These are phyloP conservation scores for Aegilops tauschii DNA, from an alignment of 176 grass and related monocot genomes.

Conservation along the genomic window DNA sequence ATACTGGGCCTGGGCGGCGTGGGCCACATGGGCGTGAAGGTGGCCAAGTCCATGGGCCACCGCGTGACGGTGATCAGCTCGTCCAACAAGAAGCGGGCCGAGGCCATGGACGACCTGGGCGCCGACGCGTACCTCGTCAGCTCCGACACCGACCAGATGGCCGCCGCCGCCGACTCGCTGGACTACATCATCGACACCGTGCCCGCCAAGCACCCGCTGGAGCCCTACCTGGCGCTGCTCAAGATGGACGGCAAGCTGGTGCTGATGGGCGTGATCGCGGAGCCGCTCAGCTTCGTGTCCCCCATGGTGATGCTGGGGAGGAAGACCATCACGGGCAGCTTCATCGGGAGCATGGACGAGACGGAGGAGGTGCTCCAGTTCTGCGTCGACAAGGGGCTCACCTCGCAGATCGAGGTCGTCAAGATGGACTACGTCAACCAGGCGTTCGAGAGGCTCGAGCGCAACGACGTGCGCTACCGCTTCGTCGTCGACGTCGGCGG, in stretches of 20 bases:
- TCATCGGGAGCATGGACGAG: slow-evolving; percentile 85
- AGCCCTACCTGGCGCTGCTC: slow-evolving; percentile 81
- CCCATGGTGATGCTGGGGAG: slow-evolving; percentile 88
- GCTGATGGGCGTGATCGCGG: slow-evolving; percentile 78
- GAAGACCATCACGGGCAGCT: slow-evolving; percentile 84
- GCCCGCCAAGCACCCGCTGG: slow-evolving; percentile 75
- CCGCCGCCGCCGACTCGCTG: slow-evolving; percentile 46
- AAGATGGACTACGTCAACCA: slow-evolving; percentile 97
- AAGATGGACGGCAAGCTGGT: slow-evolving; percentile 76
- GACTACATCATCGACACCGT: slow-evolving; percentile 99
- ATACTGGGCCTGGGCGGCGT: slow-evolving; percentile 91
- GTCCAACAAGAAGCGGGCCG: slow-evolving; percentile 65
- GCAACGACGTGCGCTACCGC: slow-evolving; percentile 91
- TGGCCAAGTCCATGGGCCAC: slow-evolving; percentile 90
- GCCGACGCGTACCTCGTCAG: slow-evolving; percentile 88
- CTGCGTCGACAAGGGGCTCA: slow-evolving; percentile 75
- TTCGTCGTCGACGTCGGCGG: slow-evolving; percentile 92
- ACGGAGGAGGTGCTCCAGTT: slow-evolving; percentile 72
- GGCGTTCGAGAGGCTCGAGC: slow-evolving; percentile 73
- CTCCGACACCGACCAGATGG: slow-evolving; percentile 64
- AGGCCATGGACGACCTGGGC: slow-evolving; percentile 85
- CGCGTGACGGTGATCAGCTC: slow-evolving; percentile 97
- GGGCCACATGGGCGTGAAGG: slow-evolving; percentile 96
- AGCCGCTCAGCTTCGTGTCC: slow-evolving; percentile 78
- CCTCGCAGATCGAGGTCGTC: slow-evolving; percentile 81